These are phyloP conservation scores for Aureobasidium sp. DNA, from an alignment of 2,329 filamentous ascomycete genomes.

Conservation along the genomic window DNA sequence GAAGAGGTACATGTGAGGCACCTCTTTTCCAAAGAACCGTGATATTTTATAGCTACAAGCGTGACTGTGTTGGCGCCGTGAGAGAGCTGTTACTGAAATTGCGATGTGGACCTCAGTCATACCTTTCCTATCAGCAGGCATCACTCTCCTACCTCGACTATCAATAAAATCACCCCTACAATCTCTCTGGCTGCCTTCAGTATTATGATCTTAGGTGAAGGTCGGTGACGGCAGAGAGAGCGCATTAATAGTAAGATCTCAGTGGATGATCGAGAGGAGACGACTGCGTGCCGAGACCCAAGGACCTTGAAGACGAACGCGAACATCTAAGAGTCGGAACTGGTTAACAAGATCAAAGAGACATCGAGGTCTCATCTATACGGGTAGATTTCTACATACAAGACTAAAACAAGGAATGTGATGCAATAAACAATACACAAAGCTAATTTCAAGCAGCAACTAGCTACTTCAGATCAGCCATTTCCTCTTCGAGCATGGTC, in stretches of 20 bases:
- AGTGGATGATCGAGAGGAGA: neutral
- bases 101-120: no score
- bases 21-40: no score
- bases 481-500: conserved; percentile 72
- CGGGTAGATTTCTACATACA: conserved; percentile 12
- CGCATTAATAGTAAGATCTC: neutral
- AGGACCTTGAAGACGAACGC: neutral
- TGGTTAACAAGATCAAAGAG: neutral
- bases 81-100: no score
- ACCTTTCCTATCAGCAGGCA: no score
- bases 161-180: no score
- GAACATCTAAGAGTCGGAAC: neutral
- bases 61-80: no score
- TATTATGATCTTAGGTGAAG: neutral
- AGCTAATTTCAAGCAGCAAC: neutral
- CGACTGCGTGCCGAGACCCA: neutral
- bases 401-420: neutral
- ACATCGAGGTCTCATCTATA: conserved; percentile 2
- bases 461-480: conserved; percentile 29
- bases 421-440: neutral
- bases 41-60: no score
- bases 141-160: no score
- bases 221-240: neutral
- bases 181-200: no score
- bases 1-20: no score